These are phyloP conservation scores for Edaphochlamys debaryana DNA, from an alignment of 139 green algal species.

Conservation along the genomic window DNA sequence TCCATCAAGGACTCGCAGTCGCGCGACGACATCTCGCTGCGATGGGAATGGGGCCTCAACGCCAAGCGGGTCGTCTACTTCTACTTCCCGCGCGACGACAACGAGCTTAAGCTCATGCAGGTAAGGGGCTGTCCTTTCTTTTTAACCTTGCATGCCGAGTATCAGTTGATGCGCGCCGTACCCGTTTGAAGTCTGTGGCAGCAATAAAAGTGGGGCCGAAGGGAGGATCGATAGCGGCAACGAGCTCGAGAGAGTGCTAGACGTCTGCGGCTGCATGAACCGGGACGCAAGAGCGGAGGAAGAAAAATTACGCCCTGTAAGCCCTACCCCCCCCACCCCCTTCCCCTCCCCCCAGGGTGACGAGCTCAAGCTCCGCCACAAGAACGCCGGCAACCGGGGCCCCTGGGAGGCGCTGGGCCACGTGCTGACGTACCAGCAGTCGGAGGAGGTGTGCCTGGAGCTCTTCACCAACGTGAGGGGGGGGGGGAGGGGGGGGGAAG, in stretches of 20 bases:
- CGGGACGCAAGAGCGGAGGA: too few species aligned
- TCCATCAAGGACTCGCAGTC: constrained; percentile 89
- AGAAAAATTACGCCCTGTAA: too few species aligned
- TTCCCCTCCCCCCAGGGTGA: constrained; percentile 81
- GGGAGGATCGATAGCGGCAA: too few species aligned
- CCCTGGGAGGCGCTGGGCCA: constrained; percentile 81
- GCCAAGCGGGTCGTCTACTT: constrained; percentile 91
- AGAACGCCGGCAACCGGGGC: constrained; percentile 57
- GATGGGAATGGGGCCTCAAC: constrained; percentile 95
- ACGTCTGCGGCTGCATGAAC: too few species aligned
- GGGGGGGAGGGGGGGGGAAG: neutral
- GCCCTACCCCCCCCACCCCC: too few species aligned
- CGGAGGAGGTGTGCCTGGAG: constrained; percentile 90
- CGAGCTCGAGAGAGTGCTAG: too few species aligned
- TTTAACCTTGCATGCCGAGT: too few species aligned
- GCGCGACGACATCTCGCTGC: constrained; percentile 87
- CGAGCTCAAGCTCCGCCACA: constrained; percentile 90
- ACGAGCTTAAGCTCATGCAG: constrained; percentile 58
- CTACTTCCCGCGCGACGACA: constrained; percentile 86
- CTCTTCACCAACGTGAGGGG: constrained; percentile 61
- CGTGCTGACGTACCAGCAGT: constrained; percentile 82
- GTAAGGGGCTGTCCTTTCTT: constrained; percentile 16
- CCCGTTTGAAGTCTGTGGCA: too few species aligned
- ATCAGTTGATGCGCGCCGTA: too few species aligned
- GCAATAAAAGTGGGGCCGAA: too few species aligned